A percentile compares a stretch with the other conserved stretches of the same genome.
These are phyloP conservation scores for Marasmius fiardii DNA, from an alignment of 1,284 basidiomycete genomes.

Conservation along the genomic window DNA sequence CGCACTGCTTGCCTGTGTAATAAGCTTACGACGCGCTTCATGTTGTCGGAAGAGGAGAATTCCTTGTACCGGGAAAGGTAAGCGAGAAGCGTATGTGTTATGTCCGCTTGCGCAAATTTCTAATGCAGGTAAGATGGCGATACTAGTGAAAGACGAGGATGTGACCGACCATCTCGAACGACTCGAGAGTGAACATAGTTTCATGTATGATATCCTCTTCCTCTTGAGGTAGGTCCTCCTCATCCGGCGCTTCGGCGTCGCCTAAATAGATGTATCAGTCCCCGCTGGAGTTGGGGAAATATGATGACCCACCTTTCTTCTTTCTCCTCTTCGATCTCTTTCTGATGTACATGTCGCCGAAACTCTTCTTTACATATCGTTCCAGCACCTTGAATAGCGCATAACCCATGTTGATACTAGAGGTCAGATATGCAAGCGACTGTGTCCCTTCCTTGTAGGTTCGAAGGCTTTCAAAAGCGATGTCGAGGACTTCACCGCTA, in stretches of 20 bases:
- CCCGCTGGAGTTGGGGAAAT: conserved; percentile 2
- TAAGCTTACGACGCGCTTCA: conserved; percentile 83
- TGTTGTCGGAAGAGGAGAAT: conserved; percentile 73
- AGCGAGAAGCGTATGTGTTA: conserved; percentile 76
- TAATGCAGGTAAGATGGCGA: conserved; percentile 18
- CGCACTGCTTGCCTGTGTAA: conserved; percentile 88
- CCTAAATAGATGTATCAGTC: conserved; percentile 30
- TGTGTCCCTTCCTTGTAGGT: conserved; percentile 75
- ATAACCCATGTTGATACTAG: conserved; percentile 80
- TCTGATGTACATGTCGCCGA: conserved; percentile 69
- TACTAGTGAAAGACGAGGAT: conserved; percentile 20
- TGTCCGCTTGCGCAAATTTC: conserved; percentile 85
- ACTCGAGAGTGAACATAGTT: conserved; percentile 86
- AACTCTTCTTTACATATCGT: conserved; percentile 59
- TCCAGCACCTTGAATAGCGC: conserved; percentile 85
- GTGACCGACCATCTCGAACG: conserved; percentile 76
- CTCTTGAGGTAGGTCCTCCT: conserved; percentile 38
- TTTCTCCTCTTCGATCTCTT: conserved; percentile 62
- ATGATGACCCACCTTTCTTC: conserved; percentile 37
- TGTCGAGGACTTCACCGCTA: conserved; percentile 88
- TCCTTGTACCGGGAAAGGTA: conserved; percentile 83
- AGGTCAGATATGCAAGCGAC: conserved; percentile 75
- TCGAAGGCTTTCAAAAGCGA: conserved; percentile 73
- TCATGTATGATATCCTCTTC: conserved; percentile 67
- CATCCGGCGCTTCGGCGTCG: conserved; percentile 63